Evolutionary conservation across 306 rosid species (phyloP).

Genomic region (Prosopis cineraria): DNA sequence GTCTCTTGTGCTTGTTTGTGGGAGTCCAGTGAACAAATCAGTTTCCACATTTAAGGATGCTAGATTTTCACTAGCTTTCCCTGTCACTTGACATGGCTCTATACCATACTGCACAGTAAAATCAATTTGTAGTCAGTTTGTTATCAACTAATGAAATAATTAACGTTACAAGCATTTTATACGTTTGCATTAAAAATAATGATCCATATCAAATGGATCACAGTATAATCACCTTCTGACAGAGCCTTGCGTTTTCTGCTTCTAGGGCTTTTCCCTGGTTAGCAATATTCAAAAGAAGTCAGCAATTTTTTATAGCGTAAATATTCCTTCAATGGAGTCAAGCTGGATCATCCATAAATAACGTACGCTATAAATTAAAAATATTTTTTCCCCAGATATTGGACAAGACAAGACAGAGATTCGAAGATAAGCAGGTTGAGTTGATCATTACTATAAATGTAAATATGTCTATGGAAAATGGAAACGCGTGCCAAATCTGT

Average conservation of each 20-base stretch:
- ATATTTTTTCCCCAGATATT: too few relatives aligned
- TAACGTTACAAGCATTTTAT: background rate
- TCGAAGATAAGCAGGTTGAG: too few relatives aligned
- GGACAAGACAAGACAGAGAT: too few relatives aligned
- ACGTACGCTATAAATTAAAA: too few relatives aligned
- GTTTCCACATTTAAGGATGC: slow-evolving; percentile 64
- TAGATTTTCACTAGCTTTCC: slow-evolving; percentile 33
- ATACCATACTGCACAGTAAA: slow-evolving; percentile 40
- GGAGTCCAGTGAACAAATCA: slow-evolving; percentile 78
- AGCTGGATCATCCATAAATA: too few relatives aligned
- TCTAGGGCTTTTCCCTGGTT: slow-evolving; percentile 62
- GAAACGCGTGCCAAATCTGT: too few relatives aligned
- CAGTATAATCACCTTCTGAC: slow-evolving; percentile 58
- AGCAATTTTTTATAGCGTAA: too few relatives aligned
- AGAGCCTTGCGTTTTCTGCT: slow-evolving; percentile 63
- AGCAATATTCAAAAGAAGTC: background rate
- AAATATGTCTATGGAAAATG: too few relatives aligned
- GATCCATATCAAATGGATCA: background rate
- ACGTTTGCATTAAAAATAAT: background rate
- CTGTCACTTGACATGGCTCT: slow-evolving; percentile 19
- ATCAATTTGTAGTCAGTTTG: background rate
- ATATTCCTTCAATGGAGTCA: too few relatives aligned
- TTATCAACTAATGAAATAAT: background rate
- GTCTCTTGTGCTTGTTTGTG: slow-evolving; percentile 44
- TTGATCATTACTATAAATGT: too few relatives aligned